Evolutionary conservation across 805 yeast species (phyloP), one percentile per base, ranked within the genome.

Genomic region (Starmera dryadoides): DNA sequence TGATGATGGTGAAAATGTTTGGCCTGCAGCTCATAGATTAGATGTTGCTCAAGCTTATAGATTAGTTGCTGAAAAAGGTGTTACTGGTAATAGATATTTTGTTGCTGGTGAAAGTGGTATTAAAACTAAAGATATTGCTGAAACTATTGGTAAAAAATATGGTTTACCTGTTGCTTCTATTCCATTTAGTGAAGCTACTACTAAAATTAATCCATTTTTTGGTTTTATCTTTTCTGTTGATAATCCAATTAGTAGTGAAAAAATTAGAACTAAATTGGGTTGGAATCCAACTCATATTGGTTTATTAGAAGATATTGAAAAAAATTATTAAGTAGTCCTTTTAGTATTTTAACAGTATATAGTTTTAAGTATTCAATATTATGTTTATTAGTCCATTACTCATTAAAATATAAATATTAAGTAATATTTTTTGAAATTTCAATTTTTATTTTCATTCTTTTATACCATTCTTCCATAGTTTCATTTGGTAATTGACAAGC

Each of bases 391-490:
- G n/a, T n/a, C n/a, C n/a, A n/a, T n/a, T n/a, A n/a, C n/a, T n/a
- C n/a, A n/a, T n/a, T n/a, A n/a, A n/a, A n/a, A n/a, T n/a, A n/a
- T n/a, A n/a, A n/a, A n/a, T n/a, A n/a, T 25, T n/a, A 25, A 8
- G 28, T 12, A 8, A 30, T 15, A 15, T 17, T 17, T 15, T 30
- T 30, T 15, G 32, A 12, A 5, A 15, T 8, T 17, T 30, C 32
- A 15, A 63, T 43, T 28, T 69, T 64, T 6, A 54, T 42, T 46
- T 72, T 77, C 69, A 81, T 75, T 42, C 60, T 55, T 4, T 58
- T 56, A 47, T 77, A 71, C 93, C 93, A 83, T 16, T 68, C 69
- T 18, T 73, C 73, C 32, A 81, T 52, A 2, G 65, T 53, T 35
- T 62, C 65, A 4, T 53, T 59, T 5, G 54, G 54, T 26, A 67